Conservation (phyloP, 208 protist species). For the Leishmania martiniquensis region DNA sequence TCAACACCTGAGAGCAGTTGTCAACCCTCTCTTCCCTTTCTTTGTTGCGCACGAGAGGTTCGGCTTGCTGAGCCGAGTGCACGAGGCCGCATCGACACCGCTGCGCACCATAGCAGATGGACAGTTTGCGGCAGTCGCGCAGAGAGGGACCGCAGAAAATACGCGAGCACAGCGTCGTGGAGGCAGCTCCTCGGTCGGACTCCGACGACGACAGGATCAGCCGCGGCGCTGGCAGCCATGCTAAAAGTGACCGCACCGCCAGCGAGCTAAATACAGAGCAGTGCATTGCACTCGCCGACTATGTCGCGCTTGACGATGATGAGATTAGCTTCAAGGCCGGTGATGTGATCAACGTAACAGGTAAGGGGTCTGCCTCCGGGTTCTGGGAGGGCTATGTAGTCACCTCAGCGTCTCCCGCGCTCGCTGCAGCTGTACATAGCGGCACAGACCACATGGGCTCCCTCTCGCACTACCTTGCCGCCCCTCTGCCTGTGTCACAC, state of each 20-base stretch:
- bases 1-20: background rate
- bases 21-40: background rate
- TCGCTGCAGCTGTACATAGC: conserved; percentile 7
- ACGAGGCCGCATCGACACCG: background rate
- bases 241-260: background rate
- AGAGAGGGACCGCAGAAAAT: background rate
- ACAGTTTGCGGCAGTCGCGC: background rate
- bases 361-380: conserved; percentile 73
- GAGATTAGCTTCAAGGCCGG: conserved; percentile 89
- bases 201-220: background rate
- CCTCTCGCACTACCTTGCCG: background rate
- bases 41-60: background rate
- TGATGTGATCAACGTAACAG: conserved; percentile 83
- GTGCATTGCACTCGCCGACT: conserved; percentile 85
- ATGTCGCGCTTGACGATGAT: conserved; percentile 48
- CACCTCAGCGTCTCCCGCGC: conserved; percentile 11
- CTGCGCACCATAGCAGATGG: background rate
- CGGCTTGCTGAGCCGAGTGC: background rate
- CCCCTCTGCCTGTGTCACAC: background rate
- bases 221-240: background rate
- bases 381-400: conserved; percentile 88
- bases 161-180: background rate
- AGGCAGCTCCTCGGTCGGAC: background rate
- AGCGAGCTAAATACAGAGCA: conserved; percentile 40
- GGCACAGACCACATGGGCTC: conserved; percentile 9